A percentile compares a stretch with the other conserved stretches of the same genome.
phyloP scores from a whole-genome alignment of 371 early-diverging fungal genomes.

The Fennellomyces sp. region DNA sequence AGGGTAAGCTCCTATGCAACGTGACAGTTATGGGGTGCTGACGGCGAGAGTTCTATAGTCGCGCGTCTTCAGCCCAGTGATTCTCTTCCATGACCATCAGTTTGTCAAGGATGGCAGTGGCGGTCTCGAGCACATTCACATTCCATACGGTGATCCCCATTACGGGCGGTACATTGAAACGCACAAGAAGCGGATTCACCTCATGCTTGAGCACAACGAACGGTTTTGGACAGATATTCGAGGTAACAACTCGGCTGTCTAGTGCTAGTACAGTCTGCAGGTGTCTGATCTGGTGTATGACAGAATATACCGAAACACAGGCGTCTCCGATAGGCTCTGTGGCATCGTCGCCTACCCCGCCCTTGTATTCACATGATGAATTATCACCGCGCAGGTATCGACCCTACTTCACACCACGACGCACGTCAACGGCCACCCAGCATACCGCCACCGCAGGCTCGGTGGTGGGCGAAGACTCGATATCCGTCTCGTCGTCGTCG shows the following conservation, averaged over 20 bases:
- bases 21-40: too few relatives aligned
- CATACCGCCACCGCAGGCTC: conserved; percentile 11
- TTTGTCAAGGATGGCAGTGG: conserved; percentile 31
- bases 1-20: neutral
- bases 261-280: neutral
- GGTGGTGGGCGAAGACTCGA: conserved; percentile 3
- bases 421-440: conserved; percentile 1
- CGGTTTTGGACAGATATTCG: conserved; percentile 34
- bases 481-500: conserved; percentile 16
- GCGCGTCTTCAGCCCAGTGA: conserved; percentile 40
- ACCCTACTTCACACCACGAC: conserved; percentile 1
- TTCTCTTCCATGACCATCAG: conserved; percentile 42
- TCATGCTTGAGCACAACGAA: conserved; percentile 37
- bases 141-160: conserved; percentile 35
- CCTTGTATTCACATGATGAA: conserved; percentile 22
- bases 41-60: conserved; percentile 6
- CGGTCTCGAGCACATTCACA: conserved; percentile 32
- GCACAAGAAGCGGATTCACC: conserved; percentile 30
- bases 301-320: conserved; percentile 2
- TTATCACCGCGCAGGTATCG: conserved; percentile 12
- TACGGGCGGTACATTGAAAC: conserved; percentile 29
- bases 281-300: neutral
- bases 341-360: conserved; percentile 27
- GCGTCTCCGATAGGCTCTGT: conserved; percentile 19
- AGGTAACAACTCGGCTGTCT: conserved; percentile 22